Evolutionary conservation across 2,329 filamentous ascomycete species (phyloP).

Genomic region (Epichloe aotearoae): DNA sequence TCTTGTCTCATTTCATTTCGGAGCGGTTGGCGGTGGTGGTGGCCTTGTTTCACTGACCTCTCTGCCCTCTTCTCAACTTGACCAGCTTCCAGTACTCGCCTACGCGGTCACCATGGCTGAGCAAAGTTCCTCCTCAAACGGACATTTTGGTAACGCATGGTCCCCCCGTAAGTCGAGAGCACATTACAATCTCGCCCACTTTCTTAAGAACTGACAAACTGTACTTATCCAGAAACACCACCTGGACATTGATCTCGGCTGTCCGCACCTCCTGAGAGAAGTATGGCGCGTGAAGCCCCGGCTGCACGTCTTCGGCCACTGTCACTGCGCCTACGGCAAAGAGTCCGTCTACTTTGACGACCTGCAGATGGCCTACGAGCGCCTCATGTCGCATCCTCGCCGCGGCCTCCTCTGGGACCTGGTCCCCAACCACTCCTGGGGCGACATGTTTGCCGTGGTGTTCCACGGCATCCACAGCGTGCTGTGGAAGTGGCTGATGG

Average conservation of each 20-base stretch:
- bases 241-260: slow-evolving; percentile 56
- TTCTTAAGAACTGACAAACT: too few relatives aligned
- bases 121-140: slow-evolving; percentile 54
- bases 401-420: slow-evolving; percentile 32
- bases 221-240: slow-evolving; percentile 42
- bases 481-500: slow-evolving; percentile 44
- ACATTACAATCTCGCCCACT: too few relatives aligned
- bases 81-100: slow-evolving; percentile 58
- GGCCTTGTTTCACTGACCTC: neutral
- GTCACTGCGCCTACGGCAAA: slow-evolving; percentile 61
- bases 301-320: slow-evolving; percentile 75
- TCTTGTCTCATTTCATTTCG: neutral
- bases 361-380: slow-evolving; percentile 58
- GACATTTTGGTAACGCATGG: slow-evolving; percentile 75
- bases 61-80: neutral
- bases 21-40: too few relatives aligned
- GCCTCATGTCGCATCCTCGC: slow-evolving; percentile 34
- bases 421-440: slow-evolving; percentile 32
- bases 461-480: slow-evolving; percentile 33
- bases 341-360: slow-evolving; percentile 64
- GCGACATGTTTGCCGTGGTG: slow-evolving; percentile 31
- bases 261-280: slow-evolving; percentile 56
- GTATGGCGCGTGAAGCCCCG: slow-evolving; percentile 60
- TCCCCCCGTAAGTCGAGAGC: slow-evolving; percentile 45
- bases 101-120: slow-evolving; percentile 55